Evolutionary conservation across 2,329 filamentous ascomycete species (phyloP).

Genomic region (Colletotrichum agaves): DNA sequence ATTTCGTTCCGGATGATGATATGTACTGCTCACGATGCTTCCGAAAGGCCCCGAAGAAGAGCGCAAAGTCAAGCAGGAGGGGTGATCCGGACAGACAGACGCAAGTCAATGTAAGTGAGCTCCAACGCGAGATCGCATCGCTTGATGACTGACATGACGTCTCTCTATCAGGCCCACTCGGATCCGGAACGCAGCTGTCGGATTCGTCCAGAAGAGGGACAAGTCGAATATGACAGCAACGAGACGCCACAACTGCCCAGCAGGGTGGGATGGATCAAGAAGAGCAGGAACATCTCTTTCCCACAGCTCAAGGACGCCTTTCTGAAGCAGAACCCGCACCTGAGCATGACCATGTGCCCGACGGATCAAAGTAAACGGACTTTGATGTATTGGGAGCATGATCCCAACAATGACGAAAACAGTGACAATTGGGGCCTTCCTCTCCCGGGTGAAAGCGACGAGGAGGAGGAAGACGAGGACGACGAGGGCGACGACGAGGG

Average conservation of each 20-base stretch:
- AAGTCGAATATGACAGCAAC: neutral
- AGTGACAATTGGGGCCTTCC: slow-evolving; percentile 17
- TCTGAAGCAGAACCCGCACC: slow-evolving; percentile 41
- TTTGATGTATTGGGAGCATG: slow-evolving; percentile 43
- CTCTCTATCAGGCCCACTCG: slow-evolving; percentile 30
- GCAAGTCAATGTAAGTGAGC: slow-evolving; percentile 32
- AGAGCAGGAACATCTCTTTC: slow-evolving; percentile 34
- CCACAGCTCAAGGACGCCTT: slow-evolving; percentile 42
- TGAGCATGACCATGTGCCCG: slow-evolving; percentile 46
- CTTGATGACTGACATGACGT: neutral
- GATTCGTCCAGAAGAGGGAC: slow-evolving; percentile 14
- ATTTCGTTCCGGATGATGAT: slow-evolving; percentile 43
- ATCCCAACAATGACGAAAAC: slow-evolving; percentile 48
- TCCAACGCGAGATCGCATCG: neutral
- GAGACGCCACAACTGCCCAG: slow-evolving; percentile 43
- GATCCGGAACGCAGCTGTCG: slow-evolving; percentile 35
- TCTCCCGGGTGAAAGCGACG: slow-evolving; percentile 4
- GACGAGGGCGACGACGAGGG: slow-evolving; percentile 37
- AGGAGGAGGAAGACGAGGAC: neutral
- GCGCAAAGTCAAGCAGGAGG: neutral
- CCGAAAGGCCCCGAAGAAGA: slow-evolving; percentile 28
- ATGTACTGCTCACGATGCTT: slow-evolving; percentile 47
- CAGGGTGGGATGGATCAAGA: slow-evolving; percentile 47
- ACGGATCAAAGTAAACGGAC: slow-evolving; percentile 32
- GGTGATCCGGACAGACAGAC: slow-evolving; percentile 21